Conservation (phyloP, 2,329 filamentous ascomycete genomes). For the Pyrenochaeta sp. region DNA sequence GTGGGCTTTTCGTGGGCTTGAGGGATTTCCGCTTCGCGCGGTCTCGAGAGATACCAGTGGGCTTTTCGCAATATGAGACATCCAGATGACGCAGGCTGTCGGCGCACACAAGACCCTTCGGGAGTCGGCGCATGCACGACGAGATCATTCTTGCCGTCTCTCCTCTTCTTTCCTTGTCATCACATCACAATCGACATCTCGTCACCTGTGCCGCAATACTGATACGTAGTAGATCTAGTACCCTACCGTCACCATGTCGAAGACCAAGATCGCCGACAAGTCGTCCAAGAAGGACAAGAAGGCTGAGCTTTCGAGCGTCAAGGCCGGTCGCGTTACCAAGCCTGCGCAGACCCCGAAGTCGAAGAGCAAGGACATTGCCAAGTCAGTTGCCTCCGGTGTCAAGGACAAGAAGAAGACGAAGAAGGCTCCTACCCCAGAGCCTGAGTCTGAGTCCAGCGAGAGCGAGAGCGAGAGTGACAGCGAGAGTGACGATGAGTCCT, state of each 20-base stretch:
- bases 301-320: conserved; percentile 65
- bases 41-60: conserved; percentile 54
- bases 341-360: conserved; percentile 69
- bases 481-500: conserved; percentile 44
- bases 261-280: conserved; percentile 46
- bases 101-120: conserved; percentile 28
- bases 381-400: conserved; percentile 54
- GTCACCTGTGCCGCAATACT: conserved; percentile 33
- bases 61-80: conserved; percentile 54
- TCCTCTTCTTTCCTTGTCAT: conserved; percentile 26
- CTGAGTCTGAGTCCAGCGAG: conserved; percentile 50
- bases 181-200: conserved; percentile 8
- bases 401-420: conserved; percentile 62
- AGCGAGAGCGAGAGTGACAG: conserved; percentile 49
- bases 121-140: conserved; percentile 34
- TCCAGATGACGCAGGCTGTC: conserved; percentile 47
- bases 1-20: conserved; percentile 57
- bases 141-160: conserved; percentile 29
- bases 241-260: conserved; percentile 44
- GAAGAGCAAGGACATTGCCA: conserved; percentile 73
- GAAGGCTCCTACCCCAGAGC: conserved; percentile 59
- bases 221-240: conserved; percentile 42
- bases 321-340: conserved; percentile 74
- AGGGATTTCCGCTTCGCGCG: conserved; percentile 50
- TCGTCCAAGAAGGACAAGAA: conserved; percentile 67